A percentile compares a stretch with the other conserved stretches of the same genome.
phyloP scores from a whole-genome alignment of 768 basidiomycete genomes.

The Boletus barrowsii region DNA sequence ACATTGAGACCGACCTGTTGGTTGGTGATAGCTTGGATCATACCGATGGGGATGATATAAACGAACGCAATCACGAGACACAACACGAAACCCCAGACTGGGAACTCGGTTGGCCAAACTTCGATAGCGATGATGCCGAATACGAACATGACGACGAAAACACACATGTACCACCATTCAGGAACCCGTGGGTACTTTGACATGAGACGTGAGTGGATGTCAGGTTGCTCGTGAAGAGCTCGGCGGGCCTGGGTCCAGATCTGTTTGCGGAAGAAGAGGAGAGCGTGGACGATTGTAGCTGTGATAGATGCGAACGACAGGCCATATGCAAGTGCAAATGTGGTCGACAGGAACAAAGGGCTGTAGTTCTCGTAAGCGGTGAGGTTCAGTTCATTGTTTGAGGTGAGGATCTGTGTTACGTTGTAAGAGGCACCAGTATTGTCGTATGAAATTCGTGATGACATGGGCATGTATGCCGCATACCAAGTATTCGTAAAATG shows the following conservation, averaged over 20 bases:
- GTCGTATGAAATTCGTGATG: slow-evolving; percentile 42
- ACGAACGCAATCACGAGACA: slow-evolving; percentile 44
- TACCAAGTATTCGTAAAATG: slow-evolving; percentile 39
- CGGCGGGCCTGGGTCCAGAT: slow-evolving; percentile 50
- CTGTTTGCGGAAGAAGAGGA: slow-evolving; percentile 58
- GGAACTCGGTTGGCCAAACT: slow-evolving; percentile 56
- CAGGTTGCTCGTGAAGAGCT: slow-evolving; percentile 53
- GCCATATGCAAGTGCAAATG: slow-evolving; percentile 53
- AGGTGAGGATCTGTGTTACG: slow-evolving; percentile 37
- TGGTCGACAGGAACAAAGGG: slow-evolving; percentile 44
- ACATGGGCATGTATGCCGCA: slow-evolving; percentile 38
- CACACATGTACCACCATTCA: slow-evolving; percentile 54
- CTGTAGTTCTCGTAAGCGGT: slow-evolving; percentile 36
- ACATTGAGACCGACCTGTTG: slow-evolving; percentile 69
- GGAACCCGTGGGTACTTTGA: slow-evolving; percentile 55
- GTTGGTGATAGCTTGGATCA: slow-evolving; percentile 79
- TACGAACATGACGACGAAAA: slow-evolving; percentile 49
- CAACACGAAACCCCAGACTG: slow-evolving; percentile 44
- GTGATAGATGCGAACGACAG: slow-evolving; percentile 44
- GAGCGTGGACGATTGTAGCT: slow-evolving; percentile 37
- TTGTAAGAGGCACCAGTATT: slow-evolving; percentile 41
- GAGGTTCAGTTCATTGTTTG: slow-evolving; percentile 30
- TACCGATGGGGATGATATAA: slow-evolving; percentile 75
- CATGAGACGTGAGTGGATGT: slow-evolving; percentile 63
- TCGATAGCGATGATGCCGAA: slow-evolving; percentile 61